Conservation (phyloP, 495 filamentous ascomycete genomes). For the Neurospora sublineolata region DNA sequence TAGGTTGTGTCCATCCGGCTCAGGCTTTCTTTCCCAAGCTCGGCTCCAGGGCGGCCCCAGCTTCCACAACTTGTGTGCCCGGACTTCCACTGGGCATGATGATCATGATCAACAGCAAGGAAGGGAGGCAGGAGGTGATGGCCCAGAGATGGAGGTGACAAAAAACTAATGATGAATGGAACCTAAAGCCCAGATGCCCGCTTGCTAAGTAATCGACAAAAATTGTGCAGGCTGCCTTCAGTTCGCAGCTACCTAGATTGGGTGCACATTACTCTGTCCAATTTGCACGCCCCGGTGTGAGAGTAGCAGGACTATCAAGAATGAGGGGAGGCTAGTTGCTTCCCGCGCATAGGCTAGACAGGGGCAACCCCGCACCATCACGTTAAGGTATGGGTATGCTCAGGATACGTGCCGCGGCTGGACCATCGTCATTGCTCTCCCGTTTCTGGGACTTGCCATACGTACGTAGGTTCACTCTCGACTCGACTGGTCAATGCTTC, state of each 20-base stretch:
- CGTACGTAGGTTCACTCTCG: not conserved
- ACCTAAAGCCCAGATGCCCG: not conserved
- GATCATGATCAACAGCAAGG: not conserved
- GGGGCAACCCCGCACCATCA: not conserved
- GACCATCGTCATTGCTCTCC: not conserved
- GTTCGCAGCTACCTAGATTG: not conserved
- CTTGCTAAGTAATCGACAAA: not conserved
- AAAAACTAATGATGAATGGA: not conserved
- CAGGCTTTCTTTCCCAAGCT: constrained; percentile 8
- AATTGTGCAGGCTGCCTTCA: not conserved
- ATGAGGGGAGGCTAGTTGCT: not conserved
- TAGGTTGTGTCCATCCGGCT: not conserved
- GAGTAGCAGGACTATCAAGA: not conserved
- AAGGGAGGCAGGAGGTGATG: not conserved
- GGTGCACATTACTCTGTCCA: not conserved
- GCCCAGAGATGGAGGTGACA: not conserved
- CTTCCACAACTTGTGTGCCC: not conserved
- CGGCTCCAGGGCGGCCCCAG: constrained; percentile 1
- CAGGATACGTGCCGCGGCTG: not conserved
- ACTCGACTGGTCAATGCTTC: not conserved
- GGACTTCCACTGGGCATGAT: not conserved
- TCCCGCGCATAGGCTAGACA: not conserved
- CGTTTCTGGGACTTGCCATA: not conserved
- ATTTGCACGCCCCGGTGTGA: not conserved
- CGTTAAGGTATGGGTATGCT: not conserved